Evolutionary conservation across 1,284 basidiomycete species (phyloP).

Genomic region (Cutaneotrichosporon curvatum): DNA sequence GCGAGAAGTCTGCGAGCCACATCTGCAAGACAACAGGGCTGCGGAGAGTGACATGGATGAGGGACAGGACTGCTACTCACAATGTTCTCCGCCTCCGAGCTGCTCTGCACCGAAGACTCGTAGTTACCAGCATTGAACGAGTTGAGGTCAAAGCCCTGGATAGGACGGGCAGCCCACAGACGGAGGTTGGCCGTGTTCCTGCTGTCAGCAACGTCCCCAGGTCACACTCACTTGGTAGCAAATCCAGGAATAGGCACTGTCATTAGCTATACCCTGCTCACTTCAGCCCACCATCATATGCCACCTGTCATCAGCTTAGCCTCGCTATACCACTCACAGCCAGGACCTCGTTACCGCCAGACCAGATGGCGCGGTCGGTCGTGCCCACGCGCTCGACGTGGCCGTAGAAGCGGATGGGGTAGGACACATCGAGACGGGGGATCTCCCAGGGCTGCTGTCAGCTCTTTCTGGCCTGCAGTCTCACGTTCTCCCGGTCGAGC

Average conservation of each 20-base stretch:
- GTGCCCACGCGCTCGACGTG: constrained; percentile 62
- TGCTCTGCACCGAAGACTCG: constrained; percentile 72
- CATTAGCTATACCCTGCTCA: neutral
- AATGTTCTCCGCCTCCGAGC: constrained; percentile 81
- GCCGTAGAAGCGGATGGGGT: constrained; percentile 73
- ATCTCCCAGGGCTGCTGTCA: constrained; percentile 61
- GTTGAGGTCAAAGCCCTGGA: constrained; percentile 84
- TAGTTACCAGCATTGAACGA: constrained; percentile 91
- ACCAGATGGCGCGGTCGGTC: constrained; percentile 62
- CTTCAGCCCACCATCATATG: constrained; percentile 59
- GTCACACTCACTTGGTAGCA: constrained; percentile 30
- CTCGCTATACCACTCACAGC: constrained; percentile 48
- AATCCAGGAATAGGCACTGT: constrained; percentile 69
- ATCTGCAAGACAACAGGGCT: too few relatives aligned
- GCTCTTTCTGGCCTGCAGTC: constrained; percentile 1
- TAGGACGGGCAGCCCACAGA: constrained; percentile 65
- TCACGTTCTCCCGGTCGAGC: constrained; percentile 71
- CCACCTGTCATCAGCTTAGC: constrained; percentile 45
- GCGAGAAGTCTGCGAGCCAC: too few relatives aligned
- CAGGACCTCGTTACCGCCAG: constrained; percentile 81
- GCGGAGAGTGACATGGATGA: too few relatives aligned
- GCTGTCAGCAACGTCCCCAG: neutral
- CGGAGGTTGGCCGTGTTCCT: constrained; percentile 49
- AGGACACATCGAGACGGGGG: constrained; percentile 68
- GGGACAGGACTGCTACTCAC: constrained; percentile 21